Percentiles rank a stretch among this genome's conserved stretches.
Evolutionary conservation across 2,329 filamentous ascomycete species (phyloP).

Genomic region (Basipetospora sp.): DNA sequence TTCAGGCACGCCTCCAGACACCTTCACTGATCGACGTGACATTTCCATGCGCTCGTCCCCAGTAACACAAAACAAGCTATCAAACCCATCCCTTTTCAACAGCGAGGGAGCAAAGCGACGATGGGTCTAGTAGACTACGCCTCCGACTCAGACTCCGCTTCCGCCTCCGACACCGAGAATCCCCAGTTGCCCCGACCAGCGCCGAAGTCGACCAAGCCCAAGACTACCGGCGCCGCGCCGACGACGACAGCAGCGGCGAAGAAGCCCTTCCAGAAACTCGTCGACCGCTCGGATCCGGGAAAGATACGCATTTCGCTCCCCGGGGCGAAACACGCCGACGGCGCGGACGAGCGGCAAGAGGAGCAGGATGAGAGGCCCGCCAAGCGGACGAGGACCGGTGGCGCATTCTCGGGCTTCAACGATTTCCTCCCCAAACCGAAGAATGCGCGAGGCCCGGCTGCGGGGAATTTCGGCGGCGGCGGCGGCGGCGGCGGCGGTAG

Average conservation of each 20-base stretch:
- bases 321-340: constrained; percentile 23
- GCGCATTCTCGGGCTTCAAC: constrained; percentile 68
- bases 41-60: no score
- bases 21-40: no score
- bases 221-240: constrained; percentile 12
- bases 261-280: constrained; percentile 60
- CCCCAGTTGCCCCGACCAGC: constrained; percentile 18
- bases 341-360: constrained; percentile 1
- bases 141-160: constrained; percentile 68
- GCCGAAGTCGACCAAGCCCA: constrained; percentile 15
- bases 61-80: no score
- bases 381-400: constrained; percentile 53
- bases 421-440: constrained; percentile 79
- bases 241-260: constrained; percentile 25
- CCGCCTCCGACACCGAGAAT: constrained; percentile 28
- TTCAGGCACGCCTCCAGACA: no score
- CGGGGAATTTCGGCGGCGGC: constrained; percentile 9
- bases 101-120: no score
- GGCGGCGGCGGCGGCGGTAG: constrained; percentile 13
- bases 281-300: constrained; percentile 47
- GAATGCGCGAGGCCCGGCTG: constrained; percentile 19
- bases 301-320: constrained; percentile 75
- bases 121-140: constrained; percentile 69
- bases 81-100: no score
- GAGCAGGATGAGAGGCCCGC: constrained; percentile 35